Conservation (phyloP, 768 basidiomycete genomes). For the Rhizopogon salebrosus region DNA sequence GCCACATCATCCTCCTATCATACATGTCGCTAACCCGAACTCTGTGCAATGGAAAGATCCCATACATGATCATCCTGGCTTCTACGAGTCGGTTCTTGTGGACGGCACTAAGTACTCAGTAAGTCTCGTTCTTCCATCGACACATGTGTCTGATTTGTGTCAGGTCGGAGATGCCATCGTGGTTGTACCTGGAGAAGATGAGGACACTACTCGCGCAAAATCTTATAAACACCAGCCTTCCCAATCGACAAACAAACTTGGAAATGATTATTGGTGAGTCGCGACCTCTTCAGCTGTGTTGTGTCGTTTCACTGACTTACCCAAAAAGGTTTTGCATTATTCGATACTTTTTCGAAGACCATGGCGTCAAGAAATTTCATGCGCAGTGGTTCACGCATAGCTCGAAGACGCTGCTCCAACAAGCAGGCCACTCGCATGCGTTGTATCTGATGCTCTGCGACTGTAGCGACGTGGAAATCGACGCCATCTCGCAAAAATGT, state of each 20-base stretch:
- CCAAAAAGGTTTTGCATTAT: conserved; percentile 66
- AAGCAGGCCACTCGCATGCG: conserved; percentile 57
- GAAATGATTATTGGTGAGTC: conserved; percentile 55
- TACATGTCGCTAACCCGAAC: conserved; percentile 26
- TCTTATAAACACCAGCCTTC: conserved; percentile 36
- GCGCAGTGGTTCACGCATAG: conserved; percentile 68
- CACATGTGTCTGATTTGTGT: conserved; percentile 7
- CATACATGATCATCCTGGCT: conserved; percentile 18
- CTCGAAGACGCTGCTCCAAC: conserved; percentile 58
- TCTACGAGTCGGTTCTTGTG: conserved; percentile 43
- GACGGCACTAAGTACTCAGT: conserved; percentile 58
- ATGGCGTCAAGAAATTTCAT: conserved; percentile 50
- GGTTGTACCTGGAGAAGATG: conserved; percentile 53
- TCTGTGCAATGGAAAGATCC: conserved; percentile 29
- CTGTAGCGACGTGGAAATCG: conserved; percentile 53
- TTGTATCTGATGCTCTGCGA: conserved; percentile 47
- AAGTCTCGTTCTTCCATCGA: conserved; percentile 11
- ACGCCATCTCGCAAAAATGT: conserved; percentile 55
- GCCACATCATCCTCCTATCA: conserved; percentile 9
- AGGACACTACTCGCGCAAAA: conserved; percentile 33
- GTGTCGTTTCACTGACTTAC: not conserved
- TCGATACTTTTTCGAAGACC: conserved; percentile 51
- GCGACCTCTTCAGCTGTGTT: not conserved
- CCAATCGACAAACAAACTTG: conserved; percentile 49
- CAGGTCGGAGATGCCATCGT: conserved; percentile 65